A percentile compares a stretch with the other conserved stretches of the same genome.
Conservation (phyloP, 2,329 filamentous ascomycete species). For the Claviceps capensis region DNA sequence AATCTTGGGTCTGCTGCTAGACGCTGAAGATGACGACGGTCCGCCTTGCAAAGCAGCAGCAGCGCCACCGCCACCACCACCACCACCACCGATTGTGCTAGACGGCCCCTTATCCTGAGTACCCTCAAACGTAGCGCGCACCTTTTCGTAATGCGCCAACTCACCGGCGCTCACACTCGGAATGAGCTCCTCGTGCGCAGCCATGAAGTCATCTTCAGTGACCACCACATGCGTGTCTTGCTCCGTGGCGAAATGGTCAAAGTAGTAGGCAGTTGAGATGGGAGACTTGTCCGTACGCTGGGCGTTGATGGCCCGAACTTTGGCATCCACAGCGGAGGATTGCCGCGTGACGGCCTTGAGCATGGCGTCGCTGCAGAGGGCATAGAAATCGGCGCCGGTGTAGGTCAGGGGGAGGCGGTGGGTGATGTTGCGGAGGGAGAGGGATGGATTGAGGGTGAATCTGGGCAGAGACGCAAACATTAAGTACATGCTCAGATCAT, state of each 20-base stretch:
- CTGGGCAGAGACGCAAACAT: slow-evolving; percentile 25
- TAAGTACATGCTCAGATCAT: not conserved
- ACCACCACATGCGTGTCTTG: slow-evolving; percentile 82
- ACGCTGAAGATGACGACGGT: slow-evolving; percentile 16
- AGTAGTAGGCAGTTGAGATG: slow-evolving; percentile 85
- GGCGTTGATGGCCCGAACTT: slow-evolving; percentile 58
- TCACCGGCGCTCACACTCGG: slow-evolving; percentile 89
- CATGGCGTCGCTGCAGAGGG: slow-evolving; percentile 95
- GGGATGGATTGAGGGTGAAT: slow-evolving; percentile 68
- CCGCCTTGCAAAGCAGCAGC: not conserved
- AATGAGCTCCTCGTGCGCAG: slow-evolving; percentile 74
- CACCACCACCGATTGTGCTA: not conserved
- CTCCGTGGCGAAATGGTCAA: slow-evolving; percentile 75
- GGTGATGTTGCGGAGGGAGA: slow-evolving; percentile 65
- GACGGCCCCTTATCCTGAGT: slow-evolving; percentile 15
- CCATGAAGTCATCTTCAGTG: slow-evolving; percentile 73
- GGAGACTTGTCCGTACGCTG: slow-evolving; percentile 22
- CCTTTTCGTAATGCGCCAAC: slow-evolving; percentile 76
- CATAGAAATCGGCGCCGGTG: slow-evolving; percentile 94
- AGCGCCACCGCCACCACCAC: not conserved
- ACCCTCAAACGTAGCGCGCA: slow-evolving; percentile 72
- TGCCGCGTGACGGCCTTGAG: slow-evolving; percentile 94
- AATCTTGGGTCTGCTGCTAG: slow-evolving; percentile 9
- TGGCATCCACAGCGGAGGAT: slow-evolving; percentile 68
- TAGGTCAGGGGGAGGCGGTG: slow-evolving; percentile 82